phyloP scores from a whole-genome alignment of 768 basidiomycete species.

The Leucocoprinus birnbaumii region DNA sequence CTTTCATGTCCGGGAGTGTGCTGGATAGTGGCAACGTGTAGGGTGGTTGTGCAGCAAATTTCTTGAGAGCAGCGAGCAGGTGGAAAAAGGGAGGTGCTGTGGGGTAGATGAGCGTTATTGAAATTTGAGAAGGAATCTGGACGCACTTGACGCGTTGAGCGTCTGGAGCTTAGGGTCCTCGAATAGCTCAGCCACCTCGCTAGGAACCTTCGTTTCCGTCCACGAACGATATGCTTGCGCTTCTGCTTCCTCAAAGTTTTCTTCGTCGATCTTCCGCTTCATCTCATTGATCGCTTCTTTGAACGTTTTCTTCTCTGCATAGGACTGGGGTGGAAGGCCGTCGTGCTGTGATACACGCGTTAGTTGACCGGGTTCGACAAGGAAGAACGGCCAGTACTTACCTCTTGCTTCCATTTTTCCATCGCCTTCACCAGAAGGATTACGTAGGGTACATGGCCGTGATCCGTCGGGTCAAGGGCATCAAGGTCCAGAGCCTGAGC shows the following conservation, averaged over 20 bases:
- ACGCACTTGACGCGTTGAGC: slow-evolving; percentile 4
- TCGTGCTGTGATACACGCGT: slow-evolving; percentile 48
- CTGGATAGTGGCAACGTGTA: slow-evolving; percentile 80
- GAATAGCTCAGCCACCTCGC: slow-evolving; percentile 65
- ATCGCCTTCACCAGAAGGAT: slow-evolving; percentile 82
- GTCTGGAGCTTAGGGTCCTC: slow-evolving; percentile 46
- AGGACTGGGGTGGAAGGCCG: slow-evolving; percentile 53
- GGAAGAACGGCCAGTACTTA: slow-evolving; percentile 28
- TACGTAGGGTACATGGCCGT: slow-evolving; percentile 88
- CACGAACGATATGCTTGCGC: slow-evolving; percentile 83
- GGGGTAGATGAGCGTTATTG: slow-evolving; percentile 31
- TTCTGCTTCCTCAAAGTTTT: slow-evolving; percentile 96
- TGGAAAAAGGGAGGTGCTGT: slow-evolving; percentile 66
- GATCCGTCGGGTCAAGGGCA: slow-evolving; percentile 83
- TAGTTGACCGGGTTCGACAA: background rate
- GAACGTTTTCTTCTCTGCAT: slow-evolving; percentile 75
- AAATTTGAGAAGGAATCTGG: too few relatives aligned
- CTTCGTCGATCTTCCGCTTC: slow-evolving; percentile 81
- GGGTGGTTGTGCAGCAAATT: slow-evolving; percentile 52
- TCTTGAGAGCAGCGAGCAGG: slow-evolving; percentile 69
- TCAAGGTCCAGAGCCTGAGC: slow-evolving; percentile 70
- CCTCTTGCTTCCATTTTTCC: slow-evolving; percentile 79
- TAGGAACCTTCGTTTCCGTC: slow-evolving; percentile 59
- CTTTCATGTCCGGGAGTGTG: slow-evolving; percentile 94
- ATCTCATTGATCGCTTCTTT: slow-evolving; percentile 60